phyloP scores from a whole-genome alignment of 2,329 filamentous ascomycete species.

The Alternaria longipes region DNA sequence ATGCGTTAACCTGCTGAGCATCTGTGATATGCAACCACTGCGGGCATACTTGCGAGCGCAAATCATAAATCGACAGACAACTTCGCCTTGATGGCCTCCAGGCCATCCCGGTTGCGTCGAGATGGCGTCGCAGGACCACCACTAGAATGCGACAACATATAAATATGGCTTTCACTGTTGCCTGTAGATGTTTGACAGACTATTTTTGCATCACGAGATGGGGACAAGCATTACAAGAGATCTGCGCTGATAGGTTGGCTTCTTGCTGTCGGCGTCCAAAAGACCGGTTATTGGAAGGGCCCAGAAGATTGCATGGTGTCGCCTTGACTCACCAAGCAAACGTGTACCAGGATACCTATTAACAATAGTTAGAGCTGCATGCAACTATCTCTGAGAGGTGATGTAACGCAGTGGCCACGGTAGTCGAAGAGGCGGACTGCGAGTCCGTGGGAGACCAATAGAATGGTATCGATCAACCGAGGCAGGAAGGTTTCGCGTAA shows the following conservation, averaged over 20 bases:
- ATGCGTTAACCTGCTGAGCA: constrained; percentile 33
- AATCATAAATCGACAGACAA: background rate
- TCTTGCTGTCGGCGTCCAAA: constrained; percentile 22
- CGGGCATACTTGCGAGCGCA: constrained; percentile 36
- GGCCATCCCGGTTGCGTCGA: background rate
- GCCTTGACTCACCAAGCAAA: constrained; percentile 21
- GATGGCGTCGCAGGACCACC: constrained; percentile 20
- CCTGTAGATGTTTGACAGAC: constrained; percentile 29
- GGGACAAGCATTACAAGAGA: constrained; percentile 39
- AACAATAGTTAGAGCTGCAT: constrained; percentile 36
- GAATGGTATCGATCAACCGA: background rate
- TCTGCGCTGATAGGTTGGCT: constrained; percentile 22
- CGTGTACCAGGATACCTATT: constrained; percentile 12
- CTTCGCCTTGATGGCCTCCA: background rate
- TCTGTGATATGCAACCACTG: constrained; percentile 29
- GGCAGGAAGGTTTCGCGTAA: constrained; percentile 8
- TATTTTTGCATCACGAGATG: constrained; percentile 40
- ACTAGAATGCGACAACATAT: constrained; percentile 29
- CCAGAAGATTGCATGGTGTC: constrained; percentile 21
- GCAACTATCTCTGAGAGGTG: constrained; percentile 8
- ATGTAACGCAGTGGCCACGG: constrained; percentile 21
- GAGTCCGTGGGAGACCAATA: constrained; percentile 6
- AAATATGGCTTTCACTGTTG: constrained; percentile 21
- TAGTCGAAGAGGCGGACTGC: constrained; percentile 14
- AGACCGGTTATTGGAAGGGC: constrained; percentile 23